Percentiles rank a stretch among this genome's conserved stretches.
Evolutionary conservation across 1,284 basidiomycete genomes (phyloP).

Genomic region (Cryptococcus depauperatus): DNA sequence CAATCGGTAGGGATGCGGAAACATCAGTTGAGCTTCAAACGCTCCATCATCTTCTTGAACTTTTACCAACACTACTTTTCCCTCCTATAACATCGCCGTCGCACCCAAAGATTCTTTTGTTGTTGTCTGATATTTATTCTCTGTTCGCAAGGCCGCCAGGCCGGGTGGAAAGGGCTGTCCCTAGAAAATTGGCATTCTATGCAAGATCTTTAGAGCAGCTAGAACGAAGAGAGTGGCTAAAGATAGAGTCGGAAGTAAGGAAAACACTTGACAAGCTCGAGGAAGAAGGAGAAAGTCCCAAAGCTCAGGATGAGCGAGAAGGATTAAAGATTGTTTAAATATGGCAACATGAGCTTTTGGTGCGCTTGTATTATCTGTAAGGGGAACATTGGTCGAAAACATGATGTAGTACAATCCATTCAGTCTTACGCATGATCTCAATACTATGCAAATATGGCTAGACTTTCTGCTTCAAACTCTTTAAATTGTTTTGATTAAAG

Average conservation of each 20-base stretch:
- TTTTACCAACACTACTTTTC: constrained; percentile 21
- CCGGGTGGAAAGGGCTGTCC: constrained; percentile 11
- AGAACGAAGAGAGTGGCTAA: constrained; percentile 28
- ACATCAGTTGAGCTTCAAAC: constrained; percentile 3
- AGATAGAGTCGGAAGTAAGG: constrained; percentile 16
- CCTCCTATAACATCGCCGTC: constrained; percentile 30
- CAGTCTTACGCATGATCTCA: no score
- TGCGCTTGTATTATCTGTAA: not conserved
- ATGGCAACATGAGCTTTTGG: not conserved
- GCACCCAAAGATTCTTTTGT: constrained; percentile 17
- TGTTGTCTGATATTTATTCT: constrained; percentile 29
- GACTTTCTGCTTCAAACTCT: no score
- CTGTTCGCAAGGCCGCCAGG: constrained; percentile 15
- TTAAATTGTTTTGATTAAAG: no score
- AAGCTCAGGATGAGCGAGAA: not conserved
- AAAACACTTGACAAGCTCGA: constrained; percentile 7
- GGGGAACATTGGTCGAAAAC: no score
- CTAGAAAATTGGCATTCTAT: constrained; percentile 39
- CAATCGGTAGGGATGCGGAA: constrained; percentile 11
- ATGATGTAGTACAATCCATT: not conserved
- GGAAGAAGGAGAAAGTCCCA: not conserved
- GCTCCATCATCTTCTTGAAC: constrained; percentile 20
- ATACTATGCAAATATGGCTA: no score
- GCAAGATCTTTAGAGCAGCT: constrained; percentile 23
- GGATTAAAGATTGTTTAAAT: constrained; percentile 1